Percentiles rank a stretch among this genome's conserved stretches.
These are phyloP conservation scores for Ogataea paraovalis DNA, from an alignment of 805 yeast species.

Conservation along the genomic window DNA sequence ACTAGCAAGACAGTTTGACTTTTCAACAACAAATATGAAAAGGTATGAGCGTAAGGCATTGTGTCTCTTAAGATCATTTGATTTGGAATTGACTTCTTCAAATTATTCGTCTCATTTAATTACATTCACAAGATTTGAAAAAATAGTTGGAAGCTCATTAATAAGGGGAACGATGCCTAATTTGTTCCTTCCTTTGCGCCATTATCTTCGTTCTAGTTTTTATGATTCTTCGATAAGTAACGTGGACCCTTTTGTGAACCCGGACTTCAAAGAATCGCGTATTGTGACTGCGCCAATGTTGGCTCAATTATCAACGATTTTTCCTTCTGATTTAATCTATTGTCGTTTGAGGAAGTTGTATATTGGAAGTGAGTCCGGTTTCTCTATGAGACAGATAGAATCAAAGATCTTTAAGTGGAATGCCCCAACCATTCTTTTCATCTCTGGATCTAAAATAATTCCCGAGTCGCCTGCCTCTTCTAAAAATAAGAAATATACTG, in stretches of 20 bases:
- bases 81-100: constrained; percentile 30
- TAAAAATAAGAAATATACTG: constrained; percentile 44
- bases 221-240: constrained; percentile 7
- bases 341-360: constrained; percentile 58
- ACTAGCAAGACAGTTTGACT: constrained; percentile 16
- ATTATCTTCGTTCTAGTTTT: constrained; percentile 41
- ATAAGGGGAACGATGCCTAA: constrained; percentile 35
- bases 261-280: constrained; percentile 27
- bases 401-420: constrained; percentile 84
- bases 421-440: constrained; percentile 72
- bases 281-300: constrained; percentile 36
- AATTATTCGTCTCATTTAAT: constrained; percentile 21
- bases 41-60: constrained; percentile 42
- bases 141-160: constrained; percentile 22
- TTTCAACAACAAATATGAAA: constrained; percentile 35
- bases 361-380: constrained; percentile 74
- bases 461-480: constrained; percentile 21
- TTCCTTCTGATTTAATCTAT: constrained; percentile 38
- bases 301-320: constrained; percentile 35
- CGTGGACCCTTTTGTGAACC: constrained; percentile 1
- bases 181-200: constrained; percentile 41
- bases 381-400: constrained; percentile 84
- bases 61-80: constrained; percentile 47
- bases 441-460: constrained; percentile 58
- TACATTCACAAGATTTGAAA: constrained; percentile 31